These are phyloP conservation scores for Diplodia mutila DNA, from an alignment of 2,329 filamentous ascomycete genomes.

Conservation along the genomic window DNA sequence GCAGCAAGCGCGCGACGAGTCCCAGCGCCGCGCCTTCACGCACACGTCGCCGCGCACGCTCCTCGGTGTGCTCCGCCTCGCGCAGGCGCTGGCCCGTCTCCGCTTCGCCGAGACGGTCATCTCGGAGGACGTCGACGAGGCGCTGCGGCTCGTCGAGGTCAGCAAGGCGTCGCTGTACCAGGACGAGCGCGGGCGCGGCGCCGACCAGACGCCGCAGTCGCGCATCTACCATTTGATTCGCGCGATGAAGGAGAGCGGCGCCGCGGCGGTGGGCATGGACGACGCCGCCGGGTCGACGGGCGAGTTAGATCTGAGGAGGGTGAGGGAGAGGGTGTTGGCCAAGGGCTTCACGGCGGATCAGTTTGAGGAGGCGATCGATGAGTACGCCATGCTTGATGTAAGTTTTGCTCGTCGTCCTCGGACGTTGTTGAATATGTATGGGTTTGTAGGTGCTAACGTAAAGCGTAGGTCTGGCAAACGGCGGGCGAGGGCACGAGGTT, in stretches of 20 bases:
- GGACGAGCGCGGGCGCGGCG: conserved; percentile 64
- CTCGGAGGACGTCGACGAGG: conserved; percentile 94
- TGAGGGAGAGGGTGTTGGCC: conserved; percentile 88
- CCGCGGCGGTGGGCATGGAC: conserved; percentile 71
- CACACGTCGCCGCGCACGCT: conserved; percentile 94
- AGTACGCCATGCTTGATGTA: conserved; percentile 87
- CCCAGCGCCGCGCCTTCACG: conserved; percentile 86
- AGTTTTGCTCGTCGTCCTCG: conserved; percentile 54
- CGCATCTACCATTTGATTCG: conserved; percentile 96
- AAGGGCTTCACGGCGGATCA: conserved; percentile 98
- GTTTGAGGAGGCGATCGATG: conserved; percentile 81
- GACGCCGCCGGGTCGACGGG: conserved; percentile 63
- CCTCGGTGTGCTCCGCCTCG: conserved; percentile 87
- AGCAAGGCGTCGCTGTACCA: conserved; percentile 88
- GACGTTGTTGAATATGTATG: too few relatives aligned
- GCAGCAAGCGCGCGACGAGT: conserved; percentile 88
- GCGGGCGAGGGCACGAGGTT: conserved; percentile 58
- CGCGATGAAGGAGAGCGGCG: conserved; percentile 81
- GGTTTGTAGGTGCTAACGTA: conserved; percentile 36
- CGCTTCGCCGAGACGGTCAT: conserved; percentile 85
- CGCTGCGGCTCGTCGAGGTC: conserved; percentile 85
- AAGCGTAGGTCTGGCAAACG: conserved; percentile 57
- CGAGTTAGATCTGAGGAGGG: conserved; percentile 84
- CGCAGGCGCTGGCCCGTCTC: conserved; percentile 89
- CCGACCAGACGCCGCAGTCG: conserved; percentile 78